Base-by-base conservation (phyloP, 208 protist genomes). In the Trypanosoma rangeli region DNA sequence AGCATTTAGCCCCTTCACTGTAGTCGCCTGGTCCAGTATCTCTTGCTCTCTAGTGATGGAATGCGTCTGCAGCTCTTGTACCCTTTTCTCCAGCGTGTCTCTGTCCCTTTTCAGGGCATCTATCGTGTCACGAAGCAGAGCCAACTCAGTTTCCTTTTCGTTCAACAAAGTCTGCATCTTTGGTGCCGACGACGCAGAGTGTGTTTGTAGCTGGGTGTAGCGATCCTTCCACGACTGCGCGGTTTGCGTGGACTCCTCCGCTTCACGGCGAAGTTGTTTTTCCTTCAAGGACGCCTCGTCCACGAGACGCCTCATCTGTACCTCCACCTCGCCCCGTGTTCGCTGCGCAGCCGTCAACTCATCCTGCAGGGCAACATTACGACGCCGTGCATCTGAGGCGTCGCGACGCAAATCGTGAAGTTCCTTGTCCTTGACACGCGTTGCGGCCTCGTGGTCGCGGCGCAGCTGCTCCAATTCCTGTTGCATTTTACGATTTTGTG, bases 91-190 rank as follows among this genome's bases (percentile, higher is more conserved):
- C 16, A 89, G 39, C 3, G 55, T 39, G 0, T 73, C 60, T 61
- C 83, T 86, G 37, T 92, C 84, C 3, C 81, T 78, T 31, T 65
- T 77, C 39, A 74, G 24, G 3, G 72, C 49, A 7, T 73, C 74
- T 20, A 90, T 52, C 0, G 69, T 78, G 13, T 69, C 66, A 7
- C 57, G 75, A 22, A 76, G 49, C 12, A 67, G 80, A 3, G 66
- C 61, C 18, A 87, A 26, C 76, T 92, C 89, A 28, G 69, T 82
- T 9, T 94, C 86, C 29, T 82, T 78, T 54, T 83, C 76, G 52
- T 63, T 72, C 18, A 87, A 37, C 5, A 74, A 52, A 24, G 73
- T 72, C 64, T 94, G 74, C n/a, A 80, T 70, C 18, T 71, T 73
- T 48, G 77, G 60, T 13, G 71, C 53, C 28, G 29, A 65, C 22